Evolutionary conservation across 225 moss, liverwort and hornwort species (phyloP), one percentile per base, ranked within the genome.

Genomic region (Pseudoscleropodium purum): DNA sequence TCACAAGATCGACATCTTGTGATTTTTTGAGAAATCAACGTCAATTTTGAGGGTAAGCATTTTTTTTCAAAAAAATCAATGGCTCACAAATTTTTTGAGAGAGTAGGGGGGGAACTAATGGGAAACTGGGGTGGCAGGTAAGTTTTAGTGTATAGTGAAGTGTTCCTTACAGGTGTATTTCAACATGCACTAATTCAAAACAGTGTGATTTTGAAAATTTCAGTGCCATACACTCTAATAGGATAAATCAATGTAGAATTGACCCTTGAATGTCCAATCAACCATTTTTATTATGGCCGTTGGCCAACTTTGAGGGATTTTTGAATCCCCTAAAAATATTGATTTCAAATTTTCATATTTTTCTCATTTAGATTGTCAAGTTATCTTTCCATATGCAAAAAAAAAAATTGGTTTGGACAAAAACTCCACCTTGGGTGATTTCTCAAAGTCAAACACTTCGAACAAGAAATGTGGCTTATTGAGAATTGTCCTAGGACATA

Each of bases 321-420:
- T 11, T 4, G 1, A 0, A 23, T 23, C 4, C 2, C 4, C 1
- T 4, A 6, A 12, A 68, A 6, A 68, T 13, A 12, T 23, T 21
- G 9, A 6, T 68, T 37, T 69, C 4, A 11, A 37, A 24, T 7
- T 70, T 70, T 39, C 13, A 13, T 13, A 39, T 39, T 39, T 70
- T 70, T 8, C 2, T n/a, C 7, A 7, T 39, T 2, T 13, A n/a
- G 13, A 13, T n/a, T 23, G 21, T 68, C 37, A 68, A 37, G 7
- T n/a, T n/a, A 6, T 23, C n/a, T 69, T n/a, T 68, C 2, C 1
- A 13, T 6, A 37, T 6, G 1, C 2, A 3, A 1, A 15, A 33
- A 18, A 18, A 19, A 36, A 36, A 36, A 18, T 10, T 20, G 1
- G 1, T n/a, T 37, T 37, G 7, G 12, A 23, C 19, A 68, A 37